phyloP scores from a whole-genome alignment of 495 filamentous ascomycete species.

The Podospora pseudoanserina region DNA sequence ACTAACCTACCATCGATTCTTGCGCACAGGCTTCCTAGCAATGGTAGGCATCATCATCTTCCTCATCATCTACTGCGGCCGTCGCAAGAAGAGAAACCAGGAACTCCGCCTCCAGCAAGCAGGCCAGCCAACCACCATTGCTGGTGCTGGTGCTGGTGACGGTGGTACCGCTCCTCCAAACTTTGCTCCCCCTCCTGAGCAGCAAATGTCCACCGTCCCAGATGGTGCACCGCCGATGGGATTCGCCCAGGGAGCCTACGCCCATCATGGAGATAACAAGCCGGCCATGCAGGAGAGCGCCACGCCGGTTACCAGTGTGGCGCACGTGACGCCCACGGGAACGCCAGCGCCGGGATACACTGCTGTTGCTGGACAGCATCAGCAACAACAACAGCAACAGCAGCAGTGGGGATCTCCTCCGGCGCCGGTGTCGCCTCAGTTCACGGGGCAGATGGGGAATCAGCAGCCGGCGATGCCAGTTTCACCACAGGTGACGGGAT shows the following conservation, averaged over 20 bases:
- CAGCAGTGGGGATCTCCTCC: neutral
- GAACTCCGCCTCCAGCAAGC: neutral
- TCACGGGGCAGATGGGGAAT: neutral
- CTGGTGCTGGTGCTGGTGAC: neutral
- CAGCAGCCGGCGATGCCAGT: neutral
- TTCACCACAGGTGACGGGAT: slow-evolving; percentile 1
- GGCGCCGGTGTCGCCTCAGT: neutral
- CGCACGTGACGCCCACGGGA: neutral
- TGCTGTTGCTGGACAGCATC: neutral
- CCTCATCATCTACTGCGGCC: slow-evolving; percentile 32
- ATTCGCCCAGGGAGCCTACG: neutral
- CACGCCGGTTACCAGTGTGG: neutral
- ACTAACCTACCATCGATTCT: neutral
- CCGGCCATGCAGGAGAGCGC: neutral
- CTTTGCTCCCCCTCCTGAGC: neutral
- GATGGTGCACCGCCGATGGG: neutral
- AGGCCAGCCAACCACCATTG: neutral
- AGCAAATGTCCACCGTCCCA: slow-evolving; percentile 1
- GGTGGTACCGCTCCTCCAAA: neutral
- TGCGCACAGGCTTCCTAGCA: slow-evolving; percentile 28
- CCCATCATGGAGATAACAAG: neutral
- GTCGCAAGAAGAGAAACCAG: slow-evolving; percentile 36
- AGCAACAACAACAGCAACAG: neutral
- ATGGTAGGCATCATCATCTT: slow-evolving; percentile 41
- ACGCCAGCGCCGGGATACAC: neutral